A percentile compares a stretch with the other conserved stretches of the same genome.
These are phyloP conservation scores for Hymenoscyphus repandus DNA, from an alignment of 2,329 filamentous ascomycete genomes.

Conservation along the genomic window DNA sequence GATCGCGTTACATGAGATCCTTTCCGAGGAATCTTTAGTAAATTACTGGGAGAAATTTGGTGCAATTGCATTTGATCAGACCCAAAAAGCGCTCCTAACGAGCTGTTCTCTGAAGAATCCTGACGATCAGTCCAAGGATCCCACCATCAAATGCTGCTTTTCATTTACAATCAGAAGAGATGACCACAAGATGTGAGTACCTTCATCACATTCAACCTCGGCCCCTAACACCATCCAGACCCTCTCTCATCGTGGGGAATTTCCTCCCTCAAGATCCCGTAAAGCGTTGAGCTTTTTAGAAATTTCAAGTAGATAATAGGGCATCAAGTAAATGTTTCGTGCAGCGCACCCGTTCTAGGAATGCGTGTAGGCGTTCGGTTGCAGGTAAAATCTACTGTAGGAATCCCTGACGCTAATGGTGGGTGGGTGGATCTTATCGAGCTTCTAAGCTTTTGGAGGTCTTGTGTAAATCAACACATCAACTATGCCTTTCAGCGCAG, in stretches of 20 bases:
- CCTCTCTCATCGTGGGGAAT: constrained; percentile 92
- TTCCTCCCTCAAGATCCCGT: constrained; percentile 68
- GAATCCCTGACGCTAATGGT: background rate
- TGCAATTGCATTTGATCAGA: constrained; percentile 90
- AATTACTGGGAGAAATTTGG: constrained; percentile 99
- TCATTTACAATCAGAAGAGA: constrained; percentile 95
- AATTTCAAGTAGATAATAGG: constrained; percentile 8
- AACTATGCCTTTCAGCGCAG: background rate
- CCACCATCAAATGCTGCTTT: constrained; percentile 88
- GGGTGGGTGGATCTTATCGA: background rate
- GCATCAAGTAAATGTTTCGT: constrained; percentile 2
- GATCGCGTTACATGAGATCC: constrained; percentile 89
- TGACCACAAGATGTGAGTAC: constrained; percentile 86
- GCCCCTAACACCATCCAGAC: constrained; percentile 46
- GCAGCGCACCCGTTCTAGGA: background rate
- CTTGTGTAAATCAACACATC: background rate
- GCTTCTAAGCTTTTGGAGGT: background rate
- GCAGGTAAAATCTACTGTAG: background rate
- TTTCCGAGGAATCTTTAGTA: constrained; percentile 90
- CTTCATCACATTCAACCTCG: background rate
- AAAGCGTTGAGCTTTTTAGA: background rate
- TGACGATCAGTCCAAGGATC: constrained; percentile 59
- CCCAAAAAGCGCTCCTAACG: constrained; percentile 91
- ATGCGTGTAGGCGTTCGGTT: background rate
- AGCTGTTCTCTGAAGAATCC: constrained; percentile 88